Percentiles rank a stretch among this genome's conserved stretches.
Conservation (phyloP, 192 early-diverging fungal genomes). For the Linnemannia zychae region DNA sequence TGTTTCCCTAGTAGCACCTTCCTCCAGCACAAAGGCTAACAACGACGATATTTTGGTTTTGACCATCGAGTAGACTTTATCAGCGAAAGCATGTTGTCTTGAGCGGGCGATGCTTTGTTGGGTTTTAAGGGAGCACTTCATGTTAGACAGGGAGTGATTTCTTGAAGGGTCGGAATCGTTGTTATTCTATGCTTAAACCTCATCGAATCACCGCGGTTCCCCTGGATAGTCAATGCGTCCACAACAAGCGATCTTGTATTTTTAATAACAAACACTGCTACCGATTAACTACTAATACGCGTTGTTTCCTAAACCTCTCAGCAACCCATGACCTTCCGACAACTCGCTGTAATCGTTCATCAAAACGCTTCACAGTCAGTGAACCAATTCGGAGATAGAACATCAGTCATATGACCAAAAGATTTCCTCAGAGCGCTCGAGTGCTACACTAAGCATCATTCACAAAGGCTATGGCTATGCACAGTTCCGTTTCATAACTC, state of each 20-base stretch:
- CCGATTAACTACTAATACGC: too few species aligned
- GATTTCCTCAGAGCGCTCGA: neutral
- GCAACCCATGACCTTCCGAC: neutral
- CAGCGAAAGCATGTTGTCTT: neutral
- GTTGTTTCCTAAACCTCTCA: too few species aligned
- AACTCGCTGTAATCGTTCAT: too few species aligned
- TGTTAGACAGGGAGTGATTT: neutral
- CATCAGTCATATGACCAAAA: neutral
- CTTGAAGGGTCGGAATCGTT: neutral
- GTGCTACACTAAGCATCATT: neutral
- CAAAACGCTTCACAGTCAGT: neutral
- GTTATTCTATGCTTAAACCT: neutral
- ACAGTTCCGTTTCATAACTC: constrained; percentile 63
- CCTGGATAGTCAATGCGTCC: neutral
- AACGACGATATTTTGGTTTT: too few species aligned
- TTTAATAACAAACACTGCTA: too few species aligned
- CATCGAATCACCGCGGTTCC: neutral
- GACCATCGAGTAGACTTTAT: neutral
- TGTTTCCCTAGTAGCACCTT: neutral
- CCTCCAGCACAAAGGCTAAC: neutral
- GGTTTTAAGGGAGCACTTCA: neutral
- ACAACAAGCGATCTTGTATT: neutral
- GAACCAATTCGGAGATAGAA: neutral
- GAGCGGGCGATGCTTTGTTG: neutral
- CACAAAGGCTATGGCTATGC: neutral